These are phyloP conservation scores for Colletotrichum somersetense DNA, from an alignment of 2,329 filamentous ascomycete species.

Conservation along the genomic window DNA sequence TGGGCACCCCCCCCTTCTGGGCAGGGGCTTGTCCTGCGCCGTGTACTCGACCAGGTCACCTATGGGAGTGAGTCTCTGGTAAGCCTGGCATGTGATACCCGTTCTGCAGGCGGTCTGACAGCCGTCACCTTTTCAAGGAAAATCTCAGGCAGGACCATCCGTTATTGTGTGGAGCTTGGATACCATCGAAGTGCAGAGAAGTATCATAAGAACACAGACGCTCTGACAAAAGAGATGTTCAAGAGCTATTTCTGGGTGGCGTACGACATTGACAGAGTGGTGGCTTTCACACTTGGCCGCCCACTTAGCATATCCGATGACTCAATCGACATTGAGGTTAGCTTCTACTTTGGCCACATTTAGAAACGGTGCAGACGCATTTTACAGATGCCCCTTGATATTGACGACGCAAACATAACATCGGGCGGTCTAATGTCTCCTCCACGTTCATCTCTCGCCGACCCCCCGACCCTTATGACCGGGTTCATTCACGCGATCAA, in stretches of 20 bases:
- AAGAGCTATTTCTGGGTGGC: slow-evolving; percentile 51
- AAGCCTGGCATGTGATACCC: background rate
- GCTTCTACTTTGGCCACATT: background rate
- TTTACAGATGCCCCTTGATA: slow-evolving; percentile 47
- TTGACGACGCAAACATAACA: slow-evolving; percentile 48
- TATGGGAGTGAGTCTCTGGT: slow-evolving; percentile 48
- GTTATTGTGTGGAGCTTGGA: slow-evolving; percentile 52
- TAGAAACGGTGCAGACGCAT: background rate
- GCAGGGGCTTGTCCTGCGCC: slow-evolving; percentile 48
- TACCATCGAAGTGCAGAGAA: slow-evolving; percentile 49
- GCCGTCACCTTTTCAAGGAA: slow-evolving; percentile 43
- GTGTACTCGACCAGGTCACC: slow-evolving; percentile 50
- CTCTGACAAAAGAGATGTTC: slow-evolving; percentile 47
- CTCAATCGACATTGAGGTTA: slow-evolving; percentile 48
- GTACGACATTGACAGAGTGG: slow-evolving; percentile 50
- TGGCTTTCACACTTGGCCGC: slow-evolving; percentile 49
- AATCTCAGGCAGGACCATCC: slow-evolving; percentile 51
- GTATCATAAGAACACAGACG: slow-evolving; percentile 37
- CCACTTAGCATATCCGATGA: slow-evolving; percentile 47
- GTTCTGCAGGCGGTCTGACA: background rate
- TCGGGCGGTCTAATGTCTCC: slow-evolving; percentile 42
- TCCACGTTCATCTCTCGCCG: slow-evolving; percentile 36
- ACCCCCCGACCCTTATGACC: slow-evolving; percentile 48
- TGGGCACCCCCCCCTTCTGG: too few species aligned
- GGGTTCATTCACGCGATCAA: slow-evolving; percentile 49